Percentiles rank a stretch among this genome's conserved stretches.
Evolutionary conservation across 257 asterid genomes (phyloP).

Genomic region (Nicotiana benthamiana): DNA sequence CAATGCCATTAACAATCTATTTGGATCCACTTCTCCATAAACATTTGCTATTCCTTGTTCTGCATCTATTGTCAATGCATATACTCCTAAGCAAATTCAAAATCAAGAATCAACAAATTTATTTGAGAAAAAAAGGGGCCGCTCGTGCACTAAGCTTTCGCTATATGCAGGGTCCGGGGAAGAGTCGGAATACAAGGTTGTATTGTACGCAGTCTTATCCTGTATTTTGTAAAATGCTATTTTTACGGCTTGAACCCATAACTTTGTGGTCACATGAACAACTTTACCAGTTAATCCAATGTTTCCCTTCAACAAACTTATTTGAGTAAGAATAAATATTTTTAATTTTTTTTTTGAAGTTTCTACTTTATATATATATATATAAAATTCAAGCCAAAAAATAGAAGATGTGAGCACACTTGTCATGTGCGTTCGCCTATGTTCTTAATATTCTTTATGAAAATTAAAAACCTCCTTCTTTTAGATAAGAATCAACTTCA

Average conservation of each 20-base stretch:
- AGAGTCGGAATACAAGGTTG: too few relatives aligned
- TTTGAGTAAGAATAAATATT: too few relatives aligned
- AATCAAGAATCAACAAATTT: not conserved
- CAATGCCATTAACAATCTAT: not conserved
- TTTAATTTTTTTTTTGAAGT: too few relatives aligned
- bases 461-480: not conserved
- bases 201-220: too few relatives aligned
- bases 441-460: not conserved
- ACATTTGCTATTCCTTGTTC: constrained; percentile 25
- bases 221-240: too few relatives aligned
- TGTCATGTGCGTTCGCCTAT: not conserved
- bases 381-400: not conserved
- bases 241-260: too few relatives aligned
- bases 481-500: not conserved
- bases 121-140: too few relatives aligned
- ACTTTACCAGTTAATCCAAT: too few relatives aligned
- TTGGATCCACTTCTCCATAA: constrained; percentile 4
- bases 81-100: constrained; percentile 22
- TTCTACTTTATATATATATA: not conserved
- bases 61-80: constrained; percentile 27
- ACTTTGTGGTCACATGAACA: too few relatives aligned
- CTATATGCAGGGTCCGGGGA: too few relatives aligned
- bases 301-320: not conserved
- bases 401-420: not conserved
- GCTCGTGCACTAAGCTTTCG: too few relatives aligned